Evolutionary conservation across 2,329 filamentous ascomycete species (phyloP).

Genomic region (Claviceps paspali): DNA sequence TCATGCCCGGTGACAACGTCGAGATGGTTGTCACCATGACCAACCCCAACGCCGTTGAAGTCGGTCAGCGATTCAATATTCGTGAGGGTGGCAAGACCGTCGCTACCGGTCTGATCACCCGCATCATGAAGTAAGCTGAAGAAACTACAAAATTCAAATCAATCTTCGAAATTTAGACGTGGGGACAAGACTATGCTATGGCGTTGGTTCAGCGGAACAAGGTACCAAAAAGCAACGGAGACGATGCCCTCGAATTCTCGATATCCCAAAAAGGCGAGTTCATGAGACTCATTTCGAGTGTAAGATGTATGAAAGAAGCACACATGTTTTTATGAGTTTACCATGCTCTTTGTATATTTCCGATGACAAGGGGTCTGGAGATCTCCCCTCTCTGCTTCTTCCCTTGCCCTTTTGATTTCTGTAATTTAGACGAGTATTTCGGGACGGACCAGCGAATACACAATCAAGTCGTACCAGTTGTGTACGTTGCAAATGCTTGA

Average conservation of each 20-base stretch:
- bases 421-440: constrained; percentile 20
- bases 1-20: constrained; percentile 97
- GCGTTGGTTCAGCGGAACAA: background rate
- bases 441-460: constrained; percentile 17
- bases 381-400: constrained; percentile 27
- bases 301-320: constrained; percentile 7
- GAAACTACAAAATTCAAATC: background rate
- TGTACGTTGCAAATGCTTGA: background rate
- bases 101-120: constrained; percentile 68
- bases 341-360: constrained; percentile 23
- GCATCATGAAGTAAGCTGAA: constrained; percentile 40
- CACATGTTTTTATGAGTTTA: constrained; percentile 15
- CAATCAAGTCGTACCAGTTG: too few relatives aligned
- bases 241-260: constrained; percentile 5
- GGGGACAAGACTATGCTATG: background rate
- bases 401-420: constrained; percentile 21
- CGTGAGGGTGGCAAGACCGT: constrained; percentile 90
- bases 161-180: background rate
- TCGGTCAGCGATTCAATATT: constrained; percentile 93
- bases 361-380: constrained; percentile 17
- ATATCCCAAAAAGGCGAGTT: background rate
- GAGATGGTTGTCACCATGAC: constrained; percentile 88
- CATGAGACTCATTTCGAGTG: constrained; percentile 1
- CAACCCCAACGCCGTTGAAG: constrained; percentile 74
- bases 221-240: background rate